Conservation (phyloP, 116 monocot species). For the Phalaenopsis hybrid region DNA sequence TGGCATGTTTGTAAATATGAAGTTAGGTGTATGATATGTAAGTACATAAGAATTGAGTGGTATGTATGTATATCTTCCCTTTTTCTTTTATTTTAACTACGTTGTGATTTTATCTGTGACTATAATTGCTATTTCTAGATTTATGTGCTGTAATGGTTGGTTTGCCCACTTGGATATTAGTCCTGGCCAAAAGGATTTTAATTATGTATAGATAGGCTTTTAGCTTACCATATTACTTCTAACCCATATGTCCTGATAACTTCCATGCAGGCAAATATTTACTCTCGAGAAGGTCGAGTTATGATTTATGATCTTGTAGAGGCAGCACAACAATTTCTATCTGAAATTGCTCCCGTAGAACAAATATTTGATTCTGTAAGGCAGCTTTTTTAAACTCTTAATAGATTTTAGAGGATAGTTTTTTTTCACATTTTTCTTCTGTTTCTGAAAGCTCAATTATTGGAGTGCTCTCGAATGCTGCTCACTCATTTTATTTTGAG, state of each 20-base stretch:
- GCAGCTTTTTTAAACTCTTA: background rate
- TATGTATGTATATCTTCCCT: no score
- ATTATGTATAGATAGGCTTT: background rate
- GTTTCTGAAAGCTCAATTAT: background rate
- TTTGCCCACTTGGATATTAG: background rate
- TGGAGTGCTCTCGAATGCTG: background rate
- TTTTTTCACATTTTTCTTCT: background rate
- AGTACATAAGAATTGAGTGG: no score
- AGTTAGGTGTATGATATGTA: no score
- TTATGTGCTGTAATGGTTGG: background rate
- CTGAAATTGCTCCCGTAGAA: constrained; percentile 44
- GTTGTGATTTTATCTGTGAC: background rate
- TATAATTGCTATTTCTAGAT: constrained; percentile 1
- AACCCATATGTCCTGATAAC: background rate
- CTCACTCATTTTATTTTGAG: background rate
- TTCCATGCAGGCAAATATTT: constrained; percentile 57
- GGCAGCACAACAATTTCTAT: constrained; percentile 90
- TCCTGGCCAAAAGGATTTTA: background rate
- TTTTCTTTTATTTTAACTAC: background rate
- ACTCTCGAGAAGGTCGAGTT: constrained; percentile 89
- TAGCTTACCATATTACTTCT: background rate
- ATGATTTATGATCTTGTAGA: constrained; percentile 95
- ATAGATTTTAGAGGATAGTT: background rate
- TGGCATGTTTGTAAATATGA: no score
- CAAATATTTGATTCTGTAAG: constrained; percentile 50